Base-by-base conservation (phyloP, 2,329 filamentous ascomycete species). In the Neoarthrinium moseri region DNA sequence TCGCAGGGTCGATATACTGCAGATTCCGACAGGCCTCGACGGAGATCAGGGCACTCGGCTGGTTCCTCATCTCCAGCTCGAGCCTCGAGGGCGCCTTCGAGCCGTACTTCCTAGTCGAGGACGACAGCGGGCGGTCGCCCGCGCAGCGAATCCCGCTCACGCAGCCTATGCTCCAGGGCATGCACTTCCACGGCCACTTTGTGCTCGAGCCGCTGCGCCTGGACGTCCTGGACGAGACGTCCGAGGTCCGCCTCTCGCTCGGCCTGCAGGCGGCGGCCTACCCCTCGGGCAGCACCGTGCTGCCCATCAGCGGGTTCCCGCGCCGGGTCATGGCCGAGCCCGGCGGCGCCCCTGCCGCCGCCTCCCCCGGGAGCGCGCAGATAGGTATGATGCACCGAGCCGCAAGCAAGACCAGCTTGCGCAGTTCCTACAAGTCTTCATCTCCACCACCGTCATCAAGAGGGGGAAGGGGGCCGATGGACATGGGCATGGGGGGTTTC, bases 241-340 rank as follows among this genome's bases (percentile, higher is more conserved):
- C 59, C 18, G 49, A 56, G 17, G 45, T 59, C 36, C 52, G 46
- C 13, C 51, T 64, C 32, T 59, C 59, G n/a, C 54, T 63, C 15
- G 59, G 57, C 23, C 41, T 64, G 18, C 55, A 57, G 26, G 52
- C 46, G 18, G 22, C 15, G 10, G 44, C 54, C 2, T 60, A 62
- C 24, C 51, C 52, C 5, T 59, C 56, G 34, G 59, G 57, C 23
- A 50, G 53, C 26, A 52, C 51, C 10, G 52, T 52, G 17, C 48
- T 64, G 15, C 59, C 56, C 8, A 62, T 64, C 23, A 64, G 61
- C 41, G 61, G 61, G 11, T 63, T 63, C 26, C 61, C 61, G 26
- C 51, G 61, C 4, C 53, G 46, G 7, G 40, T 64, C 23, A 63
- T 64, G 58, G 52, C 49, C 5, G 60, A 63, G 36, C 22, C 17